A percentile compares a stretch with the other conserved stretches of the same genome.
Conservation (phyloP, 441 rosid species). For the Gossypium aridum region DNA sequence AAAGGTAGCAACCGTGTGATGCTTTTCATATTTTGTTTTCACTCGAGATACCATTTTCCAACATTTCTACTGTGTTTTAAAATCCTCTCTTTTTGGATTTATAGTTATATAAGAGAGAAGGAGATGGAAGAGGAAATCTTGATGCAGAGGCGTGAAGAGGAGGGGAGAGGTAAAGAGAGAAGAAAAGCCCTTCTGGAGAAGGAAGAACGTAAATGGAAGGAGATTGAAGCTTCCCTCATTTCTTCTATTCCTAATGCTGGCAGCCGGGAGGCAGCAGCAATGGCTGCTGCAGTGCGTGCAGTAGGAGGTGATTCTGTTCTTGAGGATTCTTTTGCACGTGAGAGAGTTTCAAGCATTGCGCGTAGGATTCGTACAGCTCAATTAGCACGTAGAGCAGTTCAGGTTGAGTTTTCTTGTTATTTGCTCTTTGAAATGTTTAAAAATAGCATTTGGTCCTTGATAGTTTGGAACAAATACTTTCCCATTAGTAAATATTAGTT, state of each 20-base stretch:
- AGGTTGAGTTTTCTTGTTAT: conserved; percentile 40
- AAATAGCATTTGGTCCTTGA: neutral
- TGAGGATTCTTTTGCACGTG: conserved; percentile 98
- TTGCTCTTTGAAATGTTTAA: neutral
- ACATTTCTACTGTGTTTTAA: neutral
- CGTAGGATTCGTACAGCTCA: conserved; percentile 91
- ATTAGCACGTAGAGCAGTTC: conserved; percentile 86
- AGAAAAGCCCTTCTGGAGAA: conserved; percentile 97
- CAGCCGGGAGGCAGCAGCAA: conserved; percentile 99
- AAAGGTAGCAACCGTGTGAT: conserved; percentile 50
- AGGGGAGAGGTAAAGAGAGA: conserved; percentile 99
- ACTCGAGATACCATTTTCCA: conserved; percentile 1
- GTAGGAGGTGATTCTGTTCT: conserved; percentile 99
- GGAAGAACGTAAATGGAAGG: conserved; percentile 99
- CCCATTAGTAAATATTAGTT: neutral
- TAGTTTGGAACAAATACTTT: neutral
- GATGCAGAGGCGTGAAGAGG: conserved; percentile 99
- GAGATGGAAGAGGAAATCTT: conserved; percentile 99
- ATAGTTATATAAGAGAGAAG: conserved; percentile 94
- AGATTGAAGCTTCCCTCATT: conserved; percentile 98
- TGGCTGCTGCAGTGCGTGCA: conserved; percentile 99
- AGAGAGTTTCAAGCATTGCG: conserved; percentile 98
- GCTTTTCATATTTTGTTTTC: conserved; percentile 15
- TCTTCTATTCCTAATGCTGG: conserved; percentile 99
- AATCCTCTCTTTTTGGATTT: conserved; percentile 12